Evolutionary conservation across 192 early-diverging fungal species (phyloP).

Genomic region (Obelidium mucronatum): DNA sequence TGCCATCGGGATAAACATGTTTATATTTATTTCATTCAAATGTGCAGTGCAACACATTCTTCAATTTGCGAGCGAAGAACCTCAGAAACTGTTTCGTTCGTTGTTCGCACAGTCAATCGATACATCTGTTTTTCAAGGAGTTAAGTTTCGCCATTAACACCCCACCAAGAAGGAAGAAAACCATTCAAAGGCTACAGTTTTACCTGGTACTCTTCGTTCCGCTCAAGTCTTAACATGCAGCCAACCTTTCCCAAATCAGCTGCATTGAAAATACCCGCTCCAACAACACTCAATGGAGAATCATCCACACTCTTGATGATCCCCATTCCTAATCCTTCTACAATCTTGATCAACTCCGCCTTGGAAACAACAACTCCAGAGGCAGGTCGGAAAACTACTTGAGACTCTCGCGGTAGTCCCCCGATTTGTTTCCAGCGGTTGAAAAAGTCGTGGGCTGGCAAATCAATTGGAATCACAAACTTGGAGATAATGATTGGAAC

Average conservation of each 20-base stretch:
- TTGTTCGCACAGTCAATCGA: conserved; percentile 88
- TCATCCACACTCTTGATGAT: conserved; percentile 86
- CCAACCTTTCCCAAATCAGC: conserved; percentile 84
- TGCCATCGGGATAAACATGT: too few species aligned
- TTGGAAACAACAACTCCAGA: conserved; percentile 51
- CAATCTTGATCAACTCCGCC: conserved; percentile 58
- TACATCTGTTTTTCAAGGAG: conserved; percentile 72
- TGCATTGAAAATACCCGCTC: conserved; percentile 85
- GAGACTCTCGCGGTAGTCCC: conserved; percentile 81
- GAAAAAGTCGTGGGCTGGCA: conserved; percentile 84
- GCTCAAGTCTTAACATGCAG: conserved; percentile 88
- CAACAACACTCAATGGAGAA: conserved; percentile 88
- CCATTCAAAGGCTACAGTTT: conserved; percentile 36
- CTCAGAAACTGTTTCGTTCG: conserved; percentile 76
- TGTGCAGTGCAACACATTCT: conserved; percentile 31
- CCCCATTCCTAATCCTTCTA: conserved; percentile 77
- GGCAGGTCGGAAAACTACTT: conserved; percentile 68
- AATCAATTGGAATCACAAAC: conserved; percentile 84
- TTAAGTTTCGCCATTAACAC: background rate
- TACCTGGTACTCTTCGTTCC: conserved; percentile 83
- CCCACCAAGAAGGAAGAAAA: conserved; percentile 4
- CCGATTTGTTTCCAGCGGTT: conserved; percentile 96
- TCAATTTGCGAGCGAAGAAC: conserved; percentile 34
- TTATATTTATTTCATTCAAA: conserved; percentile 13
- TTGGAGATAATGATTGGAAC: conserved; percentile 85